Base-by-base conservation (phyloP, 2,329 filamentous ascomycete species). In the Cryphonectria nitschkei region DNA sequence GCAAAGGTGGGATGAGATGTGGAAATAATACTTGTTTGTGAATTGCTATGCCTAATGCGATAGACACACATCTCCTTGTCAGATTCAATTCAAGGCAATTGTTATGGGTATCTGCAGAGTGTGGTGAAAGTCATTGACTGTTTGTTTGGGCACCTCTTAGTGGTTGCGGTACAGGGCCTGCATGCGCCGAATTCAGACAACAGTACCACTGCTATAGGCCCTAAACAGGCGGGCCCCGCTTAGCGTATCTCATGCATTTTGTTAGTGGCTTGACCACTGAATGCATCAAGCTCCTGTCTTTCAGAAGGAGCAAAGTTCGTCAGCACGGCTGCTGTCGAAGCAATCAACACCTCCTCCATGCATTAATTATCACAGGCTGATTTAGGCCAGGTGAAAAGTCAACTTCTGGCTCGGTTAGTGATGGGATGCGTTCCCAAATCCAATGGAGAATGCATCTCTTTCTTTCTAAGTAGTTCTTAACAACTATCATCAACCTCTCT, bases 71-170 rank as follows among this genome's bases (percentile, higher is more conserved):
- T 65, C 26, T 73, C 63, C 65, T 70, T 74, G 68, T 52, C 70
- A 74, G 65, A 69, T 75, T 74, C 69, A 72, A 75, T 73, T 63
- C 65, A 71, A 61, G 50, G n/a, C 65, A 56, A 66, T 65, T 34
- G 46, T 63, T 67, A 64, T 29, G 22, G 7, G 41, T 29, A 14
- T 32, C 52, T 32, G 52, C 52, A 56, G 26, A 56, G 22, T 19
- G 37, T 39, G 37, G 37, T 39, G 37, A 39, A 9, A 39, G 37
- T 9, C 7, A 11, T 39, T 39, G 37, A 39, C 37, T 39, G 37
- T 39, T 39, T 39, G 37, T 39, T 39, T 9, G 37, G 37, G 9
- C 16, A 50, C 7, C 7, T n/a, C 11, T 19, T 19, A 61, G 58
- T 19, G 16, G 32, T 5, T 39, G 32, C 39, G 19, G 8, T 50